These are phyloP conservation scores for Tolypocladium album DNA, from an alignment of 2,329 filamentous ascomycete species.

Conservation along the genomic window DNA sequence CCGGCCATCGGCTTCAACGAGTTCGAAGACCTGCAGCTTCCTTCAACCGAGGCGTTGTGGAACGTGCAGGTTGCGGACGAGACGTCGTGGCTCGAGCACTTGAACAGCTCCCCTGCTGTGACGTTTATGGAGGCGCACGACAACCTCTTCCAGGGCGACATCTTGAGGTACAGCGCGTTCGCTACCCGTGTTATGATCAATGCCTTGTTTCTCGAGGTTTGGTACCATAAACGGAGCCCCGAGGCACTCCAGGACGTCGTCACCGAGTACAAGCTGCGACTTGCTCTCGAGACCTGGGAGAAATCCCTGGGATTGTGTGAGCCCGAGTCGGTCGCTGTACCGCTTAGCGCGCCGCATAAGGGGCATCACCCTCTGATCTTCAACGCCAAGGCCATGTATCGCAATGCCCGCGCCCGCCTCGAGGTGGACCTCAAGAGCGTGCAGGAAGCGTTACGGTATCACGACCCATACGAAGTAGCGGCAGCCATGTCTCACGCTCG, in stretches of 20 bases:
- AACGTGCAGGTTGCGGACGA: slow-evolving; percentile 74
- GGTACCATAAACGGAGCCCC: slow-evolving; percentile 98
- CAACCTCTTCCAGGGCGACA: slow-evolving; percentile 88
- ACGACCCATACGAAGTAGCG: slow-evolving; percentile 93
- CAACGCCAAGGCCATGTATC: slow-evolving; percentile 95
- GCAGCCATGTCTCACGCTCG: slow-evolving; percentile 92
- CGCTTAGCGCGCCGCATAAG: slow-evolving; percentile 87
- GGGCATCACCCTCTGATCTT: slow-evolving; percentile 95
- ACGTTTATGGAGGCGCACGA: slow-evolving; percentile 93
- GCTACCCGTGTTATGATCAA: slow-evolving; percentile 98
- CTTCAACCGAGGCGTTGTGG: slow-evolving; percentile 91
- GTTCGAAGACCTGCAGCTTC: slow-evolving; percentile 85
- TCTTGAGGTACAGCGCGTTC: slow-evolving; percentile 87
- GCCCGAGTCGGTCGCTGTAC: slow-evolving; percentile 77
- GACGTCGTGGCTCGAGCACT: slow-evolving; percentile 69
- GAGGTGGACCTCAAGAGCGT: slow-evolving; percentile 94
- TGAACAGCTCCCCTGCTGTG: slow-evolving; percentile 59
- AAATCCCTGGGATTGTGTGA: slow-evolving; percentile 90
- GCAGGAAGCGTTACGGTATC: slow-evolving; percentile 91
- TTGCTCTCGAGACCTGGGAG: slow-evolving; percentile 98
- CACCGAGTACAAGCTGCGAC: slow-evolving; percentile 92
- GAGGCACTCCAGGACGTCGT: slow-evolving; percentile 95
- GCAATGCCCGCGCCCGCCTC: slow-evolving; percentile 83
- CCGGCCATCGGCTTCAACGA: slow-evolving; percentile 98
- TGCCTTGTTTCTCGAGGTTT: slow-evolving; percentile 92